phyloP scores from a whole-genome alignment of 1,284 basidiomycete species.

The Cutaneotrichosporon sp. region DNA sequence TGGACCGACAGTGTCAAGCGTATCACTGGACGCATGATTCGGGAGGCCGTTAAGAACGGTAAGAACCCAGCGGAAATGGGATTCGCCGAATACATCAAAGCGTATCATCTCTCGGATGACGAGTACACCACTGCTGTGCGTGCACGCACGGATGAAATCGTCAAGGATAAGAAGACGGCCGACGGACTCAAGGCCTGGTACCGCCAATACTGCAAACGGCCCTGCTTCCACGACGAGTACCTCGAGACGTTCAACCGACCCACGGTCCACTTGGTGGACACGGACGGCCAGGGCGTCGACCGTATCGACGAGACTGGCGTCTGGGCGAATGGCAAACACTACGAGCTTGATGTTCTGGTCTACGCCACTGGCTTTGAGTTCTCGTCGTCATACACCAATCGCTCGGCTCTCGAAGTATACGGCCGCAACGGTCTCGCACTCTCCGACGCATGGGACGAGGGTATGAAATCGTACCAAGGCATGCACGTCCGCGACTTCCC shows the following conservation, averaged over 20 bases:
- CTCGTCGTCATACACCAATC: conserved; percentile 12
- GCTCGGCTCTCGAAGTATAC: conserved; percentile 17
- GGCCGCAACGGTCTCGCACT: conserved; percentile 16
- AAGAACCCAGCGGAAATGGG: background rate
- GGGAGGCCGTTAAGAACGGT: background rate
- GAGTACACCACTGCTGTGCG: conserved; percentile 13
- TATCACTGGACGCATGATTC: conserved; percentile 16
- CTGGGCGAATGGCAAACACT: conserved; percentile 19
- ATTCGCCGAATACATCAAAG: conserved; percentile 11
- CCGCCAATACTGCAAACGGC: conserved; percentile 23
- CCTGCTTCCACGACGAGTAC: conserved; percentile 24
- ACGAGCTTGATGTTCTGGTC: conserved; percentile 20
- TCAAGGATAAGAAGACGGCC: conserved; percentile 17
- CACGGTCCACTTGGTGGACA: conserved; percentile 23
- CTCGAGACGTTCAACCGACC: conserved; percentile 20
- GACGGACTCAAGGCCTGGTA: conserved; percentile 24
- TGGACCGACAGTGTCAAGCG: conserved; percentile 21
- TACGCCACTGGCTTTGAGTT: conserved; percentile 27
- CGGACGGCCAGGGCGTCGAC: conserved; percentile 20
- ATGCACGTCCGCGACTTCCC: conserved; percentile 22
- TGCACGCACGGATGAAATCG: conserved; percentile 16
- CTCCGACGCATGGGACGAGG: conserved; percentile 21
- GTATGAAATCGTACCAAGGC: conserved; percentile 20
- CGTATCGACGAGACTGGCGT: conserved; percentile 20
- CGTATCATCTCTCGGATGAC: conserved; percentile 19